Evolutionary conservation across 768 basidiomycete species (phyloP).

Genomic region (Terana coerulea): DNA sequence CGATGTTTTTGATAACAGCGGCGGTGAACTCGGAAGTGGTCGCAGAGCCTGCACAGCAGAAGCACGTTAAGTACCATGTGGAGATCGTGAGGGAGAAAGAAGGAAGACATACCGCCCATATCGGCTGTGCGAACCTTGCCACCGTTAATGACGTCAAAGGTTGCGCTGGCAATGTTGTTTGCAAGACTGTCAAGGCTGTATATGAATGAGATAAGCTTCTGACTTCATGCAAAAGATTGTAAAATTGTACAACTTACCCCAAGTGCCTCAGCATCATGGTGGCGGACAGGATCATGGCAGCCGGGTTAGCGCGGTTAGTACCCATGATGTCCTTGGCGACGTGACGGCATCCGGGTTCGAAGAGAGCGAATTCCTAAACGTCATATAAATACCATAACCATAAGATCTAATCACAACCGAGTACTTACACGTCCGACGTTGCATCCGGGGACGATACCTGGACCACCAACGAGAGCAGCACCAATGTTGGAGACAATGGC

Average conservation of each 20-base stretch:
- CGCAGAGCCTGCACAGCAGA: constrained; percentile 61
- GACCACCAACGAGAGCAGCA: constrained; percentile 96
- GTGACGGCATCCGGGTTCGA: constrained; percentile 97
- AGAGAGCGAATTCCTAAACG: constrained; percentile 87
- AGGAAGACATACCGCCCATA: constrained; percentile 73
- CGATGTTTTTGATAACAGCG: constrained; percentile 81
- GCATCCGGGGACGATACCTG: constrained; percentile 96
- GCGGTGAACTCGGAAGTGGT: constrained; percentile 95
- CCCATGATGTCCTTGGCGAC: constrained; percentile 96
- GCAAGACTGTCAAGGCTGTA: constrained; percentile 86
- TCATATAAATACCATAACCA: constrained; percentile 3
- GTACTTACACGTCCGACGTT: constrained; percentile 84
- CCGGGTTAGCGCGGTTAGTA: constrained; percentile 92
- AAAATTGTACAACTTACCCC: constrained; percentile 57
- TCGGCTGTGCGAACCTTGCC: constrained; percentile 91
- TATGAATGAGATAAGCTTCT: constrained; percentile 22
- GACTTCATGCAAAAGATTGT: background rate
- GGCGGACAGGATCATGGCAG: constrained; percentile 94
- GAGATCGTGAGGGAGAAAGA: constrained; percentile 5
- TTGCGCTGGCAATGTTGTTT: constrained; percentile 88
- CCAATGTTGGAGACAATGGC: constrained; percentile 98
- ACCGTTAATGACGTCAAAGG: constrained; percentile 87
- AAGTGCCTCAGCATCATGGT: constrained; percentile 98
- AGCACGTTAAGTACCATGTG: constrained; percentile 6
- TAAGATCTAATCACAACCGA: background rate